Evolutionary conservation across 176 grass and related monocot genomes (phyloP).

Genomic region (Rhynchospora pubera): DNA sequence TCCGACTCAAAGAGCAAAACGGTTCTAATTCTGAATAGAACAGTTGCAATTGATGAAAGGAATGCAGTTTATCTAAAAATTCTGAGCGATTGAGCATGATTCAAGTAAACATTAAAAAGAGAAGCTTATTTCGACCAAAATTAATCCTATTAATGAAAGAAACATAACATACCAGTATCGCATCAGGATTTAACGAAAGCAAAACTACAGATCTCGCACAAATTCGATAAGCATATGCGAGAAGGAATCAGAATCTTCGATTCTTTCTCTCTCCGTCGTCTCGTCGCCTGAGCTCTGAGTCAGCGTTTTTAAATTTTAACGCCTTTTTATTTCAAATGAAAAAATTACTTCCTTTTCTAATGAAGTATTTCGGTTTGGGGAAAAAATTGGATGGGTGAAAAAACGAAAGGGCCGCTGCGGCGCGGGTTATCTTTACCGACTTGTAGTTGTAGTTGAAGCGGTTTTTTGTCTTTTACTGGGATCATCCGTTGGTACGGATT

Average conservation of each 20-base stretch:
- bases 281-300: background rate
- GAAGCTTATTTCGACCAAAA: background rate
- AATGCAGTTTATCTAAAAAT: background rate
- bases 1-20: background rate
- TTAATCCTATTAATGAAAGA: background rate
- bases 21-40: too few species aligned
- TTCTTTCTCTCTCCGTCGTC: background rate
- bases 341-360: background rate
- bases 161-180: background rate
- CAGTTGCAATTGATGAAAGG: background rate
- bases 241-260: background rate
- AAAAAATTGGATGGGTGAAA: background rate
- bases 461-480: too few species aligned
- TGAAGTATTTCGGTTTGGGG: background rate
- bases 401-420: background rate
- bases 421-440: too few species aligned
- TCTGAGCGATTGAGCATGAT: background rate
- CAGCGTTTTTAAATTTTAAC: background rate
- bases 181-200: background rate
- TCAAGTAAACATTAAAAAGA: background rate
- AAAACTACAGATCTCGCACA: background rate
- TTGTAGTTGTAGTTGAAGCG: too few species aligned
- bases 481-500: too few species aligned
- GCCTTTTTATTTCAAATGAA: background rate
- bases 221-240: background rate